Conservation (phyloP, 2,329 filamentous ascomycete genomes). For the Fusarium sterilihyphosum region DNA sequence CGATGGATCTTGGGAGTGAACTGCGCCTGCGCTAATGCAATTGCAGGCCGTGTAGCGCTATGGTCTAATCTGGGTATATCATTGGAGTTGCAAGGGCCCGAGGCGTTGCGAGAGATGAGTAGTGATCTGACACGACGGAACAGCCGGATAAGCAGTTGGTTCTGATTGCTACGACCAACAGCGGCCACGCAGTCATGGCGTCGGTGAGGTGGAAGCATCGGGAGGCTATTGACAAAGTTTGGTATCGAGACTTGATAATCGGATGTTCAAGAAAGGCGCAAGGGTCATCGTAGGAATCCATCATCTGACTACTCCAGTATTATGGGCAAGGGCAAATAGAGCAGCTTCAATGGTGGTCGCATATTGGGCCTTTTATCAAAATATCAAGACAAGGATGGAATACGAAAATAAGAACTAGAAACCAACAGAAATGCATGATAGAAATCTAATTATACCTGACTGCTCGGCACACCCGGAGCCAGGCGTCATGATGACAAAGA, state of each 20-base stretch:
- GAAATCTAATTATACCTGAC: background rate
- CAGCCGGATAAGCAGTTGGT: background rate
- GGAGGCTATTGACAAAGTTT: background rate
- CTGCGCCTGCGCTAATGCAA: background rate
- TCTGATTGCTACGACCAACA: background rate
- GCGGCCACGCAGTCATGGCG: background rate
- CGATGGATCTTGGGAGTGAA: background rate
- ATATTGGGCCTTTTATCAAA: background rate
- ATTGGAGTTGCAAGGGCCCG: background rate
- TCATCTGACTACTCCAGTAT: rapidly evolving
- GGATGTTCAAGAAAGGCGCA: rapidly evolving
- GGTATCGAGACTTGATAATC: rapidly evolving
- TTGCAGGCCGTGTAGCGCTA: background rate
- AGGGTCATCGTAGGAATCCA: too few relatives aligned
- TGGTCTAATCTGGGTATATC: background rate
- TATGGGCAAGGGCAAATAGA: rapidly evolving
- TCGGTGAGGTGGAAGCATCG: background rate
- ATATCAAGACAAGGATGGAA: background rate
- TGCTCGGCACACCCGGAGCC: too few relatives aligned
- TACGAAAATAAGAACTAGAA: background rate
- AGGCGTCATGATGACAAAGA: background rate
- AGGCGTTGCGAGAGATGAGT: background rate
- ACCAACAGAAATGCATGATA: background rate
- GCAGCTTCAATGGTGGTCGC: background rate
- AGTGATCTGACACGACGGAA: background rate